Conservation (phyloP, 2,329 filamentous ascomycete genomes). For the Tricladium varicosporioides region DNA sequence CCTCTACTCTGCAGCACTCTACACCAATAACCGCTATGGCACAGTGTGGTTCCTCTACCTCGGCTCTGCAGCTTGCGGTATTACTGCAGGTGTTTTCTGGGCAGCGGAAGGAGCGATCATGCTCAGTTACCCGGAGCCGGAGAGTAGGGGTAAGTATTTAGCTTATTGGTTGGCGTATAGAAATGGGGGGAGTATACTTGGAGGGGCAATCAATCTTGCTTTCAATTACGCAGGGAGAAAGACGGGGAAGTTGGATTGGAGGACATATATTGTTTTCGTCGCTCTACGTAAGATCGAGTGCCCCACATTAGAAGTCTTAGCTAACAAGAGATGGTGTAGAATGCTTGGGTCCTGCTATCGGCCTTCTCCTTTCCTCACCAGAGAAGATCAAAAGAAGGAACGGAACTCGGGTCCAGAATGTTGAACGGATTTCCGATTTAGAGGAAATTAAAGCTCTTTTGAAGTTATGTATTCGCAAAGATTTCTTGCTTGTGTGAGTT, state of each 20-base stretch:
- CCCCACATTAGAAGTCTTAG: not conserved
- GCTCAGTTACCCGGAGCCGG: constrained; percentile 37
- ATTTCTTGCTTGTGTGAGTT: no score
- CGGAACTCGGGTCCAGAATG: no score
- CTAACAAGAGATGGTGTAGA: not conserved
- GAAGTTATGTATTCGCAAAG: no score
- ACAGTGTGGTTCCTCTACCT: constrained; percentile 42
- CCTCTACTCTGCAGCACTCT: constrained; percentile 39
- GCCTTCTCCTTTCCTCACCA: no score
- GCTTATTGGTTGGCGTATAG: constrained; percentile 41
- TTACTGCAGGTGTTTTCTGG: constrained; percentile 42
- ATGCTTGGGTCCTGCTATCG: no score
- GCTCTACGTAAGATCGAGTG: constrained; percentile 37
- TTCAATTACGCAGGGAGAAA: constrained; percentile 37
- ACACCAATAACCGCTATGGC: constrained; percentile 38
- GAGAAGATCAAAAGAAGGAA: not conserved
- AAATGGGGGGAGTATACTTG: constrained; percentile 41
- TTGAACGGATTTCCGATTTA: no score
- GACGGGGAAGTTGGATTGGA: constrained; percentile 37
- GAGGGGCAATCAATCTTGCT: constrained; percentile 48
- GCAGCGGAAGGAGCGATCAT: constrained; percentile 40
- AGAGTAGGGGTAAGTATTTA: constrained; percentile 26
- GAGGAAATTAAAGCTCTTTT: no score
- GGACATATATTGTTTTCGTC: constrained; percentile 46
- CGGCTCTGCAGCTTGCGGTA: constrained; percentile 38